Evolutionary conservation across 257 asterid species (phyloP).

Genomic region (Ligustrum vulgare): DNA sequence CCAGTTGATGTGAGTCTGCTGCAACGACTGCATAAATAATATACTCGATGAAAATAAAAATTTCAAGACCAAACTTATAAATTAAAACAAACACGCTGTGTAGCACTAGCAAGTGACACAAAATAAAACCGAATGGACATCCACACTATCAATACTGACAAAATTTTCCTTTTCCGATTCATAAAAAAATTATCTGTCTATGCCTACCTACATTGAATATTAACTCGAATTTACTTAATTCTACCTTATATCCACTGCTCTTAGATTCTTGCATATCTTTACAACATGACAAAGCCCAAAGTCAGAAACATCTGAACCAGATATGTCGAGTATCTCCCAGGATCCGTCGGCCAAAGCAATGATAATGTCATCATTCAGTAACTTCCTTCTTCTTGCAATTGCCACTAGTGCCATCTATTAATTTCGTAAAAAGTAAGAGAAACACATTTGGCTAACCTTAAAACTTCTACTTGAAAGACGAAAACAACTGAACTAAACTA

Average conservation of each 20-base stretch:
- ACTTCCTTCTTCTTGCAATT: slow-evolving; percentile 82
- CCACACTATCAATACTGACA: background rate
- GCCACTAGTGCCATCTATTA: slow-evolving; percentile 75
- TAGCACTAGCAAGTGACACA: background rate
- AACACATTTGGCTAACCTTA: background rate
- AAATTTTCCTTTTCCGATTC: background rate
- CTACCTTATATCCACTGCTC: slow-evolving; percentile 86
- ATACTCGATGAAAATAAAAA: slow-evolving; percentile 13
- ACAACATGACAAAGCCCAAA: slow-evolving; percentile 57
- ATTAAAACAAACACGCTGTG: background rate
- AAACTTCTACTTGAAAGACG: background rate
- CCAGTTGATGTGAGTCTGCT: slow-evolving; percentile 65
- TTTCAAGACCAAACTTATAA: background rate
- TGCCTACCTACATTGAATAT: slow-evolving; percentile 2
- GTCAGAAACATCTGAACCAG: slow-evolving; percentile 83
- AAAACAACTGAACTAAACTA: background rate
- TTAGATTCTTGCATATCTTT: slow-evolving; percentile 51
- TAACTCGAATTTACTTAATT: background rate
- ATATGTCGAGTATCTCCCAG: slow-evolving; percentile 76
- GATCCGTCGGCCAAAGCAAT: slow-evolving; percentile 76
- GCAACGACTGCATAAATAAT: slow-evolving; percentile 58
- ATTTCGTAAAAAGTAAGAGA: background rate
- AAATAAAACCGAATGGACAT: slow-evolving; percentile 1
- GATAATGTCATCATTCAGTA: slow-evolving; percentile 65
- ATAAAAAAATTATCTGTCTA: background rate